Evolutionary conservation across 2,329 filamentous ascomycete species (phyloP).

Genomic region (Aspergillus quadrilineatus): DNA sequence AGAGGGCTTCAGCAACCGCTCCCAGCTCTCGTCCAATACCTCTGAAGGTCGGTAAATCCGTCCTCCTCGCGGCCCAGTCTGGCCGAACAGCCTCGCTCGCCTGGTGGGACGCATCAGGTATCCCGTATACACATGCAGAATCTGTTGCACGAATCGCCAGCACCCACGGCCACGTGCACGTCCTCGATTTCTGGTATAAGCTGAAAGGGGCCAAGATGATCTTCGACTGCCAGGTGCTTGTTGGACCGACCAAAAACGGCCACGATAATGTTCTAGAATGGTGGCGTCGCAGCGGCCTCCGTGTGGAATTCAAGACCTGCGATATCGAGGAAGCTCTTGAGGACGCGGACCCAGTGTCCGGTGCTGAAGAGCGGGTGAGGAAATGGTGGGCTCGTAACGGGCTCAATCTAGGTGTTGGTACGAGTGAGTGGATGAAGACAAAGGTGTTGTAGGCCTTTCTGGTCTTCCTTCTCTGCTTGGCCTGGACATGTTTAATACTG

Average conservation of each 20-base stretch:
- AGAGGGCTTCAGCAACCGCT: constrained; percentile 63
- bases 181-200: constrained; percentile 79
- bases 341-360: constrained; percentile 66
- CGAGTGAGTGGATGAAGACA: constrained; percentile 85
- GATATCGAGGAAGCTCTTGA: constrained; percentile 94
- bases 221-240: constrained; percentile 79
- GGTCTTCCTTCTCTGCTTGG: background rate
- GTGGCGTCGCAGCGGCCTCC: constrained; percentile 74
- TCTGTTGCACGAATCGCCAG: constrained; percentile 80
- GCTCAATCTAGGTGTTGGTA: constrained; percentile 75
- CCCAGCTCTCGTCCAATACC: constrained; percentile 53
- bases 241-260: constrained; percentile 83
- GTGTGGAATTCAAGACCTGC: constrained; percentile 90
- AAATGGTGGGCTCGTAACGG: constrained; percentile 88
- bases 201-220: constrained; percentile 73
- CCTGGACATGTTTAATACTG: background rate
- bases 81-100: constrained; percentile 74
- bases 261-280: constrained; percentile 84
- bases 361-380: constrained; percentile 69
- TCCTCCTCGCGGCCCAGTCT: constrained; percentile 79
- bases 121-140: constrained; percentile 77
- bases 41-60: constrained; percentile 79
- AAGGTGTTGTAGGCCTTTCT: constrained; percentile 60
- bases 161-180: constrained; percentile 77
- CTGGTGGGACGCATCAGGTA: constrained; percentile 84